Base-by-base conservation (phyloP, 163 green algal species). In the Trebouxiophyceae sp. region DNA sequence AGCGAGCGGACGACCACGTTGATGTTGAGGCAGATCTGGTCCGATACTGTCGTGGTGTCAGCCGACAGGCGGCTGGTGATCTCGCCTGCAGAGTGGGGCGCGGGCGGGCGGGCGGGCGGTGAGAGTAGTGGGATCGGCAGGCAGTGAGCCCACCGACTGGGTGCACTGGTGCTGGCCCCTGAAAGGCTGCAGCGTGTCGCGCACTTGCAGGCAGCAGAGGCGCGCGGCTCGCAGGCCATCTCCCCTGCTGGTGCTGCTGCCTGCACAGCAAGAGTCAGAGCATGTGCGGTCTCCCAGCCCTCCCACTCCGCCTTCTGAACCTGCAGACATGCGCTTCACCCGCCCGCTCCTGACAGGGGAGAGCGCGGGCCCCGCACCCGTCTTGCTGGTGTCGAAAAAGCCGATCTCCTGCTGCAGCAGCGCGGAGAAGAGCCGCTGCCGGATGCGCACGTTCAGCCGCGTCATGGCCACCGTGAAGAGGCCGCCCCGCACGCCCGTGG, bases 1-100 rank as follows among this genome's bases (percentile, higher is more conserved):
- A 75, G 33, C 8, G 68, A 84, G 26, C 89, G 77, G 62, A 93
- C 62, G 29, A 86, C 66, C 24, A 96, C 77, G 71, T 93, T 93
- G n/a, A 94, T 62, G 77, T 96, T 93, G n/a, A 93, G 66, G 50
- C 68, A 84, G 45, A 93, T 77, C 7, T 82, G 69, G 70, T 93
- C 86, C 0, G 80, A 81, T 16, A 96, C 85, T 0, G 80, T 89
- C 22, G 77, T 83, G 5, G 86, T 94, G 80, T 96, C 89, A 0
- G 86, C 79, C 0, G 74, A 67, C 57, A 96, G 81, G 0, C 89
- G 76, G 58, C 63, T 84, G 16, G 75, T 87, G 28, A 96, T 78
- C 59, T 94, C 87, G 1, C 88, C 78, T 62, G 54, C 34, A 57
- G 7, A n/a, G 54, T 12, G 19, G 26, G 12, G n/a, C n/a, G n/a